phyloP scores from a whole-genome alignment of 768 basidiomycete genomes.

The Panus rudis region DNA sequence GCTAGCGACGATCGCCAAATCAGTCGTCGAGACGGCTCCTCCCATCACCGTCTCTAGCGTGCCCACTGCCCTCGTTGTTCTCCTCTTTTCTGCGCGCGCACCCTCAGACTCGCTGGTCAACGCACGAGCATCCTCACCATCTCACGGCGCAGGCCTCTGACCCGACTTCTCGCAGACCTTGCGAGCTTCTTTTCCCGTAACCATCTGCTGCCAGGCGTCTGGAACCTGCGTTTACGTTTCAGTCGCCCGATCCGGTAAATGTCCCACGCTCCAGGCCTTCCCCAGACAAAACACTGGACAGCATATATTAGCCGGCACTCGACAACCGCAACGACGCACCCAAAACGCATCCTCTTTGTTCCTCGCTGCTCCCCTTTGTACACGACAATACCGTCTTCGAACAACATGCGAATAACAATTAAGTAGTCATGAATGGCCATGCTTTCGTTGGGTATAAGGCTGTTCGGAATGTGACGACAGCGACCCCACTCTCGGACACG shows the following conservation, averaged over 20 bases:
- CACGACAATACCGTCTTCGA: no score
- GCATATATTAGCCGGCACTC: no score
- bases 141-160: no score
- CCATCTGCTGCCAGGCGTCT: not conserved
- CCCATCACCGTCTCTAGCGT: not conserved
- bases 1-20: constrained; percentile 14
- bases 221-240: constrained; percentile 2
- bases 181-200: no score
- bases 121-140: no score
- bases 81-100: not conserved
- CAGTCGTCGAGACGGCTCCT: constrained; percentile 1
- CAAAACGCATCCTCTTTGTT: no score
- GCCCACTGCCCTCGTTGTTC: not conserved
- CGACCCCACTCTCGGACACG: not conserved
- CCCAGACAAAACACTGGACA: no score
- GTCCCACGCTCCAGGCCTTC: constrained; percentile 1
- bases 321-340: not conserved
- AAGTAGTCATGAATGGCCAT: no score
- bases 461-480: not conserved
- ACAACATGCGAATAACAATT: no score
- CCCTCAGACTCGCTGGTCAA: not conserved
- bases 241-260: not conserved
- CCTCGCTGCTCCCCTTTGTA: no score
- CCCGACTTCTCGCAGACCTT: no score
- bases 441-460: no score